Conservation (phyloP, 257 asterid genomes). For the Anisodus acutangulus region DNA sequence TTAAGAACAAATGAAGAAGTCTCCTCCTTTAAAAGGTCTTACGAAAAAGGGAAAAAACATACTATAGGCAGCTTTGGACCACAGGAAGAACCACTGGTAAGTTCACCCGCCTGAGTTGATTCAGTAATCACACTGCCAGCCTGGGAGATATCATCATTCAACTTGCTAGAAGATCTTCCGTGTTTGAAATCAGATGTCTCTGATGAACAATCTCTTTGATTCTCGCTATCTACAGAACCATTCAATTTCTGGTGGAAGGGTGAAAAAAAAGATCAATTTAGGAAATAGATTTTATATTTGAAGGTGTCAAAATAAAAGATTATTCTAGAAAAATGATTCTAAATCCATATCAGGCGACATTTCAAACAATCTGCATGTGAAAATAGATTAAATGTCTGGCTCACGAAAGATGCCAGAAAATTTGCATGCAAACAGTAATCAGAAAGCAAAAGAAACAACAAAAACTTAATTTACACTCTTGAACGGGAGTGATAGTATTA, state of each 20-base stretch:
- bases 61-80: conserved; percentile 69
- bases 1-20: conserved; percentile 6
- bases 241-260: conserved; percentile 72
- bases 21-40: conserved; percentile 9
- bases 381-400: background rate
- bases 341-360: conserved; percentile 25
- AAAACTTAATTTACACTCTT: background rate
- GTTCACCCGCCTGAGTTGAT: conserved; percentile 83
- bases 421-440: background rate
- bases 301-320: conserved; percentile 16
- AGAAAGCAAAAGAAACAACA: conserved; percentile 7
- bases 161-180: conserved; percentile 71
- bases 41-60: conserved; percentile 43
- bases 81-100: conserved; percentile 73
- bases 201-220: conserved; percentile 60
- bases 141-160: conserved; percentile 84
- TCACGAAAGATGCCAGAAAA: conserved; percentile 1
- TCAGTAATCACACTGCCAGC: conserved; percentile 81
- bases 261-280: conserved; percentile 33
- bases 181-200: conserved; percentile 53
- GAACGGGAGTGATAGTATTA: background rate
- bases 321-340: conserved; percentile 2
- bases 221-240: conserved; percentile 60
- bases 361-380: conserved; percentile 7
- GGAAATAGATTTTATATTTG: conserved; percentile 25